phyloP scores from a whole-genome alignment of 1,284 basidiomycete genomes.

The Moesziomyces sp. region DNA sequence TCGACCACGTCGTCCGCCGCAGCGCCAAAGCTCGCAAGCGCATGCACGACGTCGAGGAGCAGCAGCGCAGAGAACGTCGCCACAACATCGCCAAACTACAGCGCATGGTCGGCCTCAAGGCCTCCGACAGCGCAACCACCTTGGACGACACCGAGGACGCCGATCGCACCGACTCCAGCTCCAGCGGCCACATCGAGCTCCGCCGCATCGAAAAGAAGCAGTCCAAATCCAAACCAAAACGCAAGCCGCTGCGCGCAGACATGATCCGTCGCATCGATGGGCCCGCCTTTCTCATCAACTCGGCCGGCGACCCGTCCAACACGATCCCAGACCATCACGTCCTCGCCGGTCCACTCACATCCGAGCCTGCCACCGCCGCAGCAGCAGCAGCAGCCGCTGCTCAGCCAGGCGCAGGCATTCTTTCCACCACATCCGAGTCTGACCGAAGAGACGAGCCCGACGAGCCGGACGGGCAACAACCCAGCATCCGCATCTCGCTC shows the following conservation, averaged over 20 bases:
- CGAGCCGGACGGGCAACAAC: constrained; percentile 13
- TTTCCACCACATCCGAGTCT: constrained; percentile 11
- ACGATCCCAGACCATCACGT: constrained; percentile 26
- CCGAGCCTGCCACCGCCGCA: constrained; percentile 8
- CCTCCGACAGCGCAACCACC: constrained; percentile 38
- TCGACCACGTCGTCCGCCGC: constrained; percentile 51
- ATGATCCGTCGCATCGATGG: constrained; percentile 65
- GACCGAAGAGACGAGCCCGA: constrained; percentile 9
- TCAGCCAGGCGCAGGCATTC: constrained; percentile 26
- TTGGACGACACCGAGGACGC: constrained; percentile 36
- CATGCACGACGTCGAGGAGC: constrained; percentile 64
- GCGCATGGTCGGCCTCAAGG: constrained; percentile 54
- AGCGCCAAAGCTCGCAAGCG: constrained; percentile 56
- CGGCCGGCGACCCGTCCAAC: constrained; percentile 50
- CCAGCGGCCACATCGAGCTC: constrained; percentile 43
- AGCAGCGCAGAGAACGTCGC: constrained; percentile 49
- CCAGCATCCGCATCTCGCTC: constrained; percentile 43
- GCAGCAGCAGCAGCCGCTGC: not conserved
- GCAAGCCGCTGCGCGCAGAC: constrained; percentile 58
- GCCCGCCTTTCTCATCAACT: constrained; percentile 66
- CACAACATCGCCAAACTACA: constrained; percentile 53
- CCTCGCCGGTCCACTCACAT: not conserved
- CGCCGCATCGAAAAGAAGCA: constrained; percentile 41
- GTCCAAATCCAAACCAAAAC: constrained; percentile 39
- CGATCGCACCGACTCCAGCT: constrained; percentile 40